phyloP scores from a whole-genome alignment of 805 yeast species.

The Wickerhamiella parazyma region DNA sequence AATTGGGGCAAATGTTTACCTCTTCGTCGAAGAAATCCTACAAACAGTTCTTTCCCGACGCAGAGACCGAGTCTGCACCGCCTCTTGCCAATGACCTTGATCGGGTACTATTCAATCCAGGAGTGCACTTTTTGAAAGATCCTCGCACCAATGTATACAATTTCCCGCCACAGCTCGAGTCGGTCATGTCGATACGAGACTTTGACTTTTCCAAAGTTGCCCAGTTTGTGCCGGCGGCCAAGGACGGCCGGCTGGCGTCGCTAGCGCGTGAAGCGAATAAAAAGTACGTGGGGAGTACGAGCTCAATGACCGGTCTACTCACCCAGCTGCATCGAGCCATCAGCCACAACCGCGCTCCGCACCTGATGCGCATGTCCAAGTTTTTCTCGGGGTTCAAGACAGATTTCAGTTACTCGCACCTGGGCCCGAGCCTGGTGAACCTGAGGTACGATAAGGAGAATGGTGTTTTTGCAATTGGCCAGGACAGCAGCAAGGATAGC shows the following conservation, averaged over 20 bases:
- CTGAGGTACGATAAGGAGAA: constrained; percentile 34
- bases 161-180: constrained; percentile 45
- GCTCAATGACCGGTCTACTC: constrained; percentile 69
- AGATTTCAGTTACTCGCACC: constrained; percentile 34
- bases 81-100: constrained; percentile 51
- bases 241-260: constrained; percentile 40
- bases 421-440: constrained; percentile 41
- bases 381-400: constrained; percentile 28
- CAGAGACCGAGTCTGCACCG: constrained; percentile 35
- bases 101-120: constrained; percentile 66
- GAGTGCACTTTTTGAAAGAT: constrained; percentile 63
- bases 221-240: constrained; percentile 51
- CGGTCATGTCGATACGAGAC: constrained; percentile 48
- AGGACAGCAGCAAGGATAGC: constrained; percentile 52
- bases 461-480: constrained; percentile 47
- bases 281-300: constrained; percentile 63
- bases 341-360: constrained; percentile 46
- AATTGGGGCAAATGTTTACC: neutral
- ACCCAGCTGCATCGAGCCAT: constrained; percentile 62
- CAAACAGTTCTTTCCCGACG: constrained; percentile 14
- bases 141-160: constrained; percentile 63
- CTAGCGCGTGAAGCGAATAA: constrained; percentile 31
- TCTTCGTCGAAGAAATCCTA: neutral
- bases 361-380: constrained; percentile 33
- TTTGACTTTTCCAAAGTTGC: constrained; percentile 48